phyloP scores from a whole-genome alignment of 306 rosid species.

The Lupinus albus region DNA sequence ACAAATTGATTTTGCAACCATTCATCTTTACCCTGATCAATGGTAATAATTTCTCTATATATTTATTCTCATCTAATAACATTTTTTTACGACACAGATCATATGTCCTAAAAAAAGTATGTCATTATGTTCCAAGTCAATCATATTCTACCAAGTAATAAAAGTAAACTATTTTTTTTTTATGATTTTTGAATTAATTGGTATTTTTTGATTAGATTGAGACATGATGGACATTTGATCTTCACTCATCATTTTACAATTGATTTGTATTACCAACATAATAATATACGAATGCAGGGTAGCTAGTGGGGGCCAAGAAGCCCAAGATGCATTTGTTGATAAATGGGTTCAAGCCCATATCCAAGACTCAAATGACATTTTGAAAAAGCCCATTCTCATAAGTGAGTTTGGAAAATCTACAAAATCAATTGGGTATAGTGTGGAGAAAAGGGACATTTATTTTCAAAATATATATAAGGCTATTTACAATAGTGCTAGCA shows the following conservation, averaged over 20 bases:
- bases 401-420: conserved; percentile 51
- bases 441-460: conserved; percentile 38
- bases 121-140: too few species aligned
- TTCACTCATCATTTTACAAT: too few species aligned
- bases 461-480: conserved; percentile 28
- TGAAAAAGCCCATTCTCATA: conserved; percentile 40
- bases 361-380: conserved; percentile 28
- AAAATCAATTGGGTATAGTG: conserved; percentile 21
- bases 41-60: conserved; percentile 43
- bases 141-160: too few species aligned
- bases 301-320: conserved; percentile 8
- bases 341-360: conserved; percentile 42
- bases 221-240: too few species aligned
- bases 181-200: too few species aligned
- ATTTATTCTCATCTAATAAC: neutral
- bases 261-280: neutral
- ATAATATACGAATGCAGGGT: conserved; percentile 22
- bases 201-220: too few species aligned
- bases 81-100: too few species aligned
- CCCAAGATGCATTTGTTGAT: conserved; percentile 41
- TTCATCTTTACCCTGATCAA: conserved; percentile 51
- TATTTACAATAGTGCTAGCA: conserved; percentile 13
- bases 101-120: too few species aligned
- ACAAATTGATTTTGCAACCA: conserved; percentile 45
- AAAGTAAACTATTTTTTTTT: too few species aligned